Evolutionary conservation across 73 alveolate genomes (phyloP).

Genomic region (Tetrahymena elliotti): DNA sequence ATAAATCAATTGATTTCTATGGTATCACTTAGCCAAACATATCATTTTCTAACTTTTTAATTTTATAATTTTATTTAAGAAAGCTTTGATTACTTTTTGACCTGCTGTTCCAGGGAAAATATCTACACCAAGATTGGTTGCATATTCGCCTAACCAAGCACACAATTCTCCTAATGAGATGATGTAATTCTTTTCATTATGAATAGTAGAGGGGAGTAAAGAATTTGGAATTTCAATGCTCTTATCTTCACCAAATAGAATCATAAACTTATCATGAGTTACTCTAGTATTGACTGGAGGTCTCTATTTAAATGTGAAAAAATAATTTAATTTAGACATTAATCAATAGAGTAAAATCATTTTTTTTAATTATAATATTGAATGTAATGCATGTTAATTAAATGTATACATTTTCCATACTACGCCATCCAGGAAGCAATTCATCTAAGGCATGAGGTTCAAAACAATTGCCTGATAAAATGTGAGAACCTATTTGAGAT

Average conservation of each 20-base stretch:
- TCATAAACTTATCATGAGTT: slow-evolving; percentile 68
- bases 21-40: no score
- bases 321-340: neutral
- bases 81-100: neutral
- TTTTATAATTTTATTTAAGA: no score
- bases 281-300: slow-evolving; percentile 91
- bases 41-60: no score
- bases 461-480: slow-evolving; percentile 86
- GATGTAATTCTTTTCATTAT: slow-evolving; percentile 79
- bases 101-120: slow-evolving; percentile 86
- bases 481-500: slow-evolving; percentile 87
- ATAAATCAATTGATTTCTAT: no score
- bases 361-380: neutral
- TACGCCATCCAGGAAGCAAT: slow-evolving; percentile 69
- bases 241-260: slow-evolving; percentile 45
- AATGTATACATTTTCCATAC: slow-evolving; percentile 26
- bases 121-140: slow-evolving; percentile 87
- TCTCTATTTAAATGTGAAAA: slow-evolving; percentile 24
- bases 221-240: slow-evolving; percentile 54
- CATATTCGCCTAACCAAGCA: slow-evolving; percentile 89
- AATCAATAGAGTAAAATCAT: neutral
- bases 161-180: slow-evolving; percentile 78
- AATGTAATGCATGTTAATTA: neutral
- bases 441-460: slow-evolving; percentile 85
- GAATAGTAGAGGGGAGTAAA: slow-evolving; percentile 56